phyloP scores from a whole-genome alignment of 2,329 filamentous ascomycete genomes.

The Colletotrichum sp. region DNA sequence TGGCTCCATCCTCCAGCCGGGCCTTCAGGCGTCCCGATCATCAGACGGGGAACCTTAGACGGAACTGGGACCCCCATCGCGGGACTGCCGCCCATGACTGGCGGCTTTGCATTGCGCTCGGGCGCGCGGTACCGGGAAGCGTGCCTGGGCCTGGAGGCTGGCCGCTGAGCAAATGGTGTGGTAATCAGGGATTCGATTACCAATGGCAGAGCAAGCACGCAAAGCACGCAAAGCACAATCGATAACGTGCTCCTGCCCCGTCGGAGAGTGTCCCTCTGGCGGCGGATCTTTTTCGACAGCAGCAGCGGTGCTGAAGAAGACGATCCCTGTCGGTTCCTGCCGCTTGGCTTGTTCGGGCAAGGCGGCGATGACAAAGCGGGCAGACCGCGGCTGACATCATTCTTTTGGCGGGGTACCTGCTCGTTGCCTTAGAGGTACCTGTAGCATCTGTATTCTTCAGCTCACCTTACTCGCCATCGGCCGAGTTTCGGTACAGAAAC shows the following conservation, averaged over 20 bases:
- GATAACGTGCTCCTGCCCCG: not conserved
- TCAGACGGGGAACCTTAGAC: constrained; percentile 35
- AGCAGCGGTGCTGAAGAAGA: not conserved
- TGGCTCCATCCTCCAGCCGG: not conserved
- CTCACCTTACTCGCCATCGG: not conserved
- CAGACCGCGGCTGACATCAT: not conserved
- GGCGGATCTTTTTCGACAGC: not conserved
- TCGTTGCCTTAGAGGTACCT: not conserved
- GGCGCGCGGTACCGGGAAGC: not conserved
- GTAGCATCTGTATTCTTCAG: not conserved
- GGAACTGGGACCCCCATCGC: not conserved
- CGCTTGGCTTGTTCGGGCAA: not conserved
- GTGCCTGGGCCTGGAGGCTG: not conserved
- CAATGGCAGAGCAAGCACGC: not conserved
- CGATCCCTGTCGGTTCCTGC: not conserved
- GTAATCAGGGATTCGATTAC: constrained; percentile 14
- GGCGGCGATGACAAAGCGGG: not conserved
- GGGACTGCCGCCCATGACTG: not conserved
- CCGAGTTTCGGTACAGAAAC: not conserved
- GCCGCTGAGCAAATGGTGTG: constrained; percentile 18
- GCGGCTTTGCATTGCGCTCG: not conserved
- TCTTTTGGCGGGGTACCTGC: not conserved
- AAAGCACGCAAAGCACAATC: not conserved
- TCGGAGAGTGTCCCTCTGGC: not conserved
- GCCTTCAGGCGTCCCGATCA: constrained; percentile 3